Base-by-base conservation (phyloP, 2,329 filamentous ascomycete species). In the Colletotrichum ledebouriae region DNA sequence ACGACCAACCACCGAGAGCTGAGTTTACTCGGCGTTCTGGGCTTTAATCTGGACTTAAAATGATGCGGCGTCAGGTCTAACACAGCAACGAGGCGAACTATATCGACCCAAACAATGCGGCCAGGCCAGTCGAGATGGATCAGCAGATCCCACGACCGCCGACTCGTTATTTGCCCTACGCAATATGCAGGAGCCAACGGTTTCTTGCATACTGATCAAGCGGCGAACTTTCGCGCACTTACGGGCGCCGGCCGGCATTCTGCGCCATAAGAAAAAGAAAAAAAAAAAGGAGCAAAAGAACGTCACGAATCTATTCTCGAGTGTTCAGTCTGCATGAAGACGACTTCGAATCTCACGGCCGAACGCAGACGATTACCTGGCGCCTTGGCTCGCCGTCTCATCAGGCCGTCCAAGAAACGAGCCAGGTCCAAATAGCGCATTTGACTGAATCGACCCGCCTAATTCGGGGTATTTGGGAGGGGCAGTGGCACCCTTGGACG, bases 371-470 rank as follows among this genome's bases (percentile, higher is more conserved):
- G 22, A 52, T 20, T 17, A 17, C 50, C 20, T 46, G 37, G 25
- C 53, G 41, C 25, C 61, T 68, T 59, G 65, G 56, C 55, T 39
- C 44, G 34, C 42, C 34, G 22, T 41, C 25, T 44, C 22, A 49
- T 49, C 52, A 65, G 60, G 65, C 17, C 34, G 41, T 55, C 62
- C 47, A 68, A 64, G 39, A 59, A 37, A 64, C 29, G 41, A 39
- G 33, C 22, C 41, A 44, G 65, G 25, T 41, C 47, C 52, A 52
- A 29, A 49, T 39, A 78, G 77, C 10, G 78, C 78, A 0, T 73
- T 81, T 55, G 80, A 79, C 63, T 49, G 29, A 9, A 29, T 49
- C 49, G 29, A 52, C 44, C 59, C 50, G 50, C 44, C 60, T 37
- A 33, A 37, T 7, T 63, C 33, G 46, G 55, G 46, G 49, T 17